These are phyloP conservation scores for Ambrosia trifida DNA, from an alignment of 129 eudicot genomes.

Conservation along the genomic window DNA sequence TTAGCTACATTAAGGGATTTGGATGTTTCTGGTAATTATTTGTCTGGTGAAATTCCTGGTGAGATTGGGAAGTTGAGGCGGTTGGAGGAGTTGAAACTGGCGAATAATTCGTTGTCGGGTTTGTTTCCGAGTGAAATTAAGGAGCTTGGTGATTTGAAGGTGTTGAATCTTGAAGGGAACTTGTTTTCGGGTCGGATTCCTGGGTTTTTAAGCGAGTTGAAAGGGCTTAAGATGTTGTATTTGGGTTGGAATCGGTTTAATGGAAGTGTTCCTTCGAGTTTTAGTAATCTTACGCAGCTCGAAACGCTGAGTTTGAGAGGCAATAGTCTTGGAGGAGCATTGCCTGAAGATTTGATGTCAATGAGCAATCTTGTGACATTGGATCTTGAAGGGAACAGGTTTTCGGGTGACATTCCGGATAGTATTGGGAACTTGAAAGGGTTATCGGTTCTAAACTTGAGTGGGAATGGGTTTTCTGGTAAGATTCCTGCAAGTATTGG, in stretches of 20 bases:
- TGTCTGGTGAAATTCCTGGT: constrained; percentile 49
- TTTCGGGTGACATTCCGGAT: constrained; percentile 60
- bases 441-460: constrained; percentile 58
- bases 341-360: constrained; percentile 51
- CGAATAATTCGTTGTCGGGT: constrained; percentile 65
- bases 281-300: constrained; percentile 46
- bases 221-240: constrained; percentile 45
- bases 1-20: constrained; percentile 44
- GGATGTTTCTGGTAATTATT: constrained; percentile 74
- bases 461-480: constrained; percentile 61
- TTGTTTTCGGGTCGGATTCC: constrained; percentile 57
- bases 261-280: constrained; percentile 56
- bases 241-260: constrained; percentile 68
- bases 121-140: constrained; percentile 57
- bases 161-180: constrained; percentile 76
- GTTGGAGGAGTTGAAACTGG: constrained; percentile 60
- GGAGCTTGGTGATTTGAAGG: constrained; percentile 38
- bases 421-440: constrained; percentile 56
- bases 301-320: constrained; percentile 58
- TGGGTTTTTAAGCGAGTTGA: constrained; percentile 47
- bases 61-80: constrained; percentile 54
- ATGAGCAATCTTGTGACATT: constrained; percentile 58
- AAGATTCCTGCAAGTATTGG: constrained; percentile 66
- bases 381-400: constrained; percentile 55
- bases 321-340: constrained; percentile 55